These are phyloP conservation scores for Solanum verrucosum DNA, from an alignment of 257 asterid genomes.

Conservation along the genomic window DNA sequence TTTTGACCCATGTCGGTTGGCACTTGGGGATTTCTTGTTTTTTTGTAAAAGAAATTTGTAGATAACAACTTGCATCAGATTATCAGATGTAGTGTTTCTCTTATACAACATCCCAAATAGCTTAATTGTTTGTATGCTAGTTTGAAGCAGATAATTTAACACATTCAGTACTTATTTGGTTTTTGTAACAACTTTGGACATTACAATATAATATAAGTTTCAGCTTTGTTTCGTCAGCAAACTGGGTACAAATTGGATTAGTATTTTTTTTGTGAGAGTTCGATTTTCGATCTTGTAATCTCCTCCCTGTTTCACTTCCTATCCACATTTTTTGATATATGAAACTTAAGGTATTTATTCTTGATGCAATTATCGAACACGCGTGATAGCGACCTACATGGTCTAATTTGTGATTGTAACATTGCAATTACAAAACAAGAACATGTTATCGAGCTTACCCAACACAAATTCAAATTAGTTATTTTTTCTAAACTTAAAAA, in stretches of 20 bases:
- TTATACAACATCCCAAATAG: not conserved
- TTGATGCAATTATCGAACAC: not conserved
- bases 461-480: not conserved
- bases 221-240: not conserved
- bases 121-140: not conserved
- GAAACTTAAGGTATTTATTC: no score
- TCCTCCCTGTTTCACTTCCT: no score
- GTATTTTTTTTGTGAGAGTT: not conserved
- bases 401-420: not conserved
- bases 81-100: not conserved
- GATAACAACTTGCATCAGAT: not conserved
- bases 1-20: not conserved
- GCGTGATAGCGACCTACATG: not conserved
- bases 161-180: not conserved
- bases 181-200: not conserved
- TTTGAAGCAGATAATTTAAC: not conserved
- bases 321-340: not conserved
- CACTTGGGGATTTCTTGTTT: not conserved
- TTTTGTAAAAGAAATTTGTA: not conserved
- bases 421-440: not conserved
- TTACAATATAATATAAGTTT: not conserved
- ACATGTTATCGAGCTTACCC: accelerated
- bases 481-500: not conserved
- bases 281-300: not conserved
- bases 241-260: not conserved